These are phyloP conservation scores for Fragaria vesca DNA, from an alignment of 306 rosid species.

Conservation along the genomic window DNA sequence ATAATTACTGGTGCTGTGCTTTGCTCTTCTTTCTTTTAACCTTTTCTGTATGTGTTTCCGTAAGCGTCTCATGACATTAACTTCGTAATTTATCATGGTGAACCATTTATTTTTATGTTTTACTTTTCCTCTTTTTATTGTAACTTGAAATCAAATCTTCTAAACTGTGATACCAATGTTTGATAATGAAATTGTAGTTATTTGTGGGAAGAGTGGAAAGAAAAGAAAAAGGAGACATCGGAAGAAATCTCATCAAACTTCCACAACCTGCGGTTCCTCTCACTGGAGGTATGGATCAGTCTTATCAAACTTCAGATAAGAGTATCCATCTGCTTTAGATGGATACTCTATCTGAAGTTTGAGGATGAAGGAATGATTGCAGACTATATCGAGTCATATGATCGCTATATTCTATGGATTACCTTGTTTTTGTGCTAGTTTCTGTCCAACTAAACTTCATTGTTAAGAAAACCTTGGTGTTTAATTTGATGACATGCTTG, in stretches of 20 bases:
- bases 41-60: neutral
- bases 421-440: neutral
- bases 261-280: slow-evolving; percentile 71
- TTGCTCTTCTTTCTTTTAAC: neutral
- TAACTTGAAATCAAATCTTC: slow-evolving; percentile 13
- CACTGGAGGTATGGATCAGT: slow-evolving; percentile 62
- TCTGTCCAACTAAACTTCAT: neutral
- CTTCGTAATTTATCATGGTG: neutral
- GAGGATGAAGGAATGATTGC: neutral
- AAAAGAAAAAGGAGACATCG: slow-evolving; percentile 57
- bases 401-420: neutral
- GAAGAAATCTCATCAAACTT: slow-evolving; percentile 66
- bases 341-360: slow-evolving; percentile 1
- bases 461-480: neutral
- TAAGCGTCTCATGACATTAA: neutral
- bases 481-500: neutral
- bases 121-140: neutral
- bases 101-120: neutral
- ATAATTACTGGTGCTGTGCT: neutral
- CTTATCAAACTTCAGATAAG: neutral
- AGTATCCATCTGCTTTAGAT: neutral
- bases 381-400: slow-evolving; percentile 2
- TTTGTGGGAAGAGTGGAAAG: slow-evolving; percentile 96
- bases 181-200: slow-evolving; percentile 52
- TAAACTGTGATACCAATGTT: slow-evolving; percentile 12